Evolutionary conservation across 495 filamentous ascomycete genomes (phyloP), one percentile per base, ranked within the genome.

Genomic region (Aspergillus bridgeri): DNA sequence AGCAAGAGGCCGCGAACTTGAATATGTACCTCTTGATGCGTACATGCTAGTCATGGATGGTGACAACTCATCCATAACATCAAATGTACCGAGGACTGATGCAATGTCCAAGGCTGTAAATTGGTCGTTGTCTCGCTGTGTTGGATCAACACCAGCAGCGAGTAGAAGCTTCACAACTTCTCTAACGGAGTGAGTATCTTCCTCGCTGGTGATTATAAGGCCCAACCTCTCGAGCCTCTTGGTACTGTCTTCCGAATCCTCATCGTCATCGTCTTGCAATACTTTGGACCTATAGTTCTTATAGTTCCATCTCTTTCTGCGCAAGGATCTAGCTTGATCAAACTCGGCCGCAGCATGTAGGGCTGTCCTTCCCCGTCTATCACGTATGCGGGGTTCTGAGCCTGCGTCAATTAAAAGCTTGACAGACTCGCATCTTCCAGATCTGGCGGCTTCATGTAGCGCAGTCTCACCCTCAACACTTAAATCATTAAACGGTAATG

Each of bases 381-480:
- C 33, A 15, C 33, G 5, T 9, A 38, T 15, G 9, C 17, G 11
- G 9, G 11, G 8, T 15, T 13, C 11, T 13, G 13, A 1, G 0
- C 33, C 33, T 15, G 33, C 33, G 17, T 38, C 33, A 38, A 38
- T 9, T 38, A 24, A 9, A 17, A 11, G 25, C 6, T 19, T 33
- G 1, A 56, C 46, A n/a, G 44, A 21, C 20, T 56, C 53, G 17
- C 21, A 27, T 15, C 20, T 25, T 7, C 53, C 53, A 21, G 24
- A 23, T 42, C 17, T 53, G 3, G 23, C 51, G 3, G 58, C 58
- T 6, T 51, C n/a, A 55, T 60, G 58, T 42, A 60, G 42, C 18
- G 58, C 43, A 45, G 58, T 43, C 18, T 53, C 48, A 19, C 59
- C 49, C 13, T 15, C 9, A 8, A 38, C 1, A 13, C 33, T 38